A percentile compares a stretch with the other conserved stretches of the same genome.
Conservation (phyloP, 2,329 filamentous ascomycete species). For the Elsinoe perseae region DNA sequence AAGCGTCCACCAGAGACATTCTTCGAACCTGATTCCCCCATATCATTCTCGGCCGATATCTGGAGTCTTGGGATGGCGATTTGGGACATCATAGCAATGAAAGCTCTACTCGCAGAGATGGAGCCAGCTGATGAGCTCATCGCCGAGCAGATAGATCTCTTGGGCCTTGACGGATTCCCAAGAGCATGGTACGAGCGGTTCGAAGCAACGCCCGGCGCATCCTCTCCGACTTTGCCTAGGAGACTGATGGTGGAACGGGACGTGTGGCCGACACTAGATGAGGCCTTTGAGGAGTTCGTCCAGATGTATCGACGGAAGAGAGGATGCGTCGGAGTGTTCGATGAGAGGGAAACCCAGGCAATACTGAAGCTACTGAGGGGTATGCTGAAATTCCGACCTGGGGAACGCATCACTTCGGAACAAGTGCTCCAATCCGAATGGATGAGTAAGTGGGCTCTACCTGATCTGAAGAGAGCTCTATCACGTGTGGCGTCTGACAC, state of each 20-base stretch:
- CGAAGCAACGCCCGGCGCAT: background rate
- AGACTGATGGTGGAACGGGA: background rate
- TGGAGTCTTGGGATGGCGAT: slow-evolving; percentile 5
- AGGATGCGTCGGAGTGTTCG: background rate
- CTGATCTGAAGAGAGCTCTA: background rate
- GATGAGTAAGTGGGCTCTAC: slow-evolving; percentile 1
- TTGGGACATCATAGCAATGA: background rate
- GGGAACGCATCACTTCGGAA: background rate
- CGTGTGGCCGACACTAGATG: background rate
- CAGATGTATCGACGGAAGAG: background rate
- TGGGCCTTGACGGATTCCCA: background rate
- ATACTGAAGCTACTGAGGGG: background rate
- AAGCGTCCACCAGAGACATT: background rate
- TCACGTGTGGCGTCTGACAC: too few species aligned
- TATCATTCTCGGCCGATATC: background rate
- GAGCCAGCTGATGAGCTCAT: background rate
- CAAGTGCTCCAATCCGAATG: slow-evolving; percentile 1
- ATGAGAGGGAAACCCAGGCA: background rate
- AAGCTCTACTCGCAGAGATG: background rate
- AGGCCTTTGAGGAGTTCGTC: background rate
- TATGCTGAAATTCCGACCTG: background rate
- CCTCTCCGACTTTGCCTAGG: background rate
- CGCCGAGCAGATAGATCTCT: slow-evolving; percentile 1
- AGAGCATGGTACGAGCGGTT: background rate
- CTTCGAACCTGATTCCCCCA: background rate